Evolutionary conservation across 2,329 filamentous ascomycete genomes (phyloP).

Genomic region (Stemphylium lycopersici): DNA sequence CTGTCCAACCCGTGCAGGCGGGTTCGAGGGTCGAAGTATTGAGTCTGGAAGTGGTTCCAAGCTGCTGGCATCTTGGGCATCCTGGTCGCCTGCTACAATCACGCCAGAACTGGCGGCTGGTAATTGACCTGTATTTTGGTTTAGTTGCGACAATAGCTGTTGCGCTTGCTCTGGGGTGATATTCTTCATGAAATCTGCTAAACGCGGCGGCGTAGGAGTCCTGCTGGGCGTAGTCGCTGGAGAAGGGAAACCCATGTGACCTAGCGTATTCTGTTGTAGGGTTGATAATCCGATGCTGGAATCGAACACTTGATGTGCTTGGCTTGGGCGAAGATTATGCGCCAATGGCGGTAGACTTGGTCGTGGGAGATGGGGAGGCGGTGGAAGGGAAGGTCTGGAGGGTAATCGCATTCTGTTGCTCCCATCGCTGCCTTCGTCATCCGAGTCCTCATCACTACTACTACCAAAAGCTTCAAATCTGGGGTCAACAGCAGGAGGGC

Average conservation of each 20-base stretch:
- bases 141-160: too few species aligned
- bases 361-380: not conserved
- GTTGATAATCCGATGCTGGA: not conserved
- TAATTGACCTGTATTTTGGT: too few species aligned
- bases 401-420: not conserved
- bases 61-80: too few species aligned
- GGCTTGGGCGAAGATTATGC: not conserved
- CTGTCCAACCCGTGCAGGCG: too few species aligned
- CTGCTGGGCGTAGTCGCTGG: not conserved
- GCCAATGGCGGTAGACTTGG: conserved; percentile 1
- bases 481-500: too few species aligned
- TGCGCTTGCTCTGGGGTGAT: too few species aligned
- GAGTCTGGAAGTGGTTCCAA: too few species aligned
- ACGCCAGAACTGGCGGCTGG: too few species aligned
- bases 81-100: too few species aligned
- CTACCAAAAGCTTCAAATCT: too few species aligned
- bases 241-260: not conserved
- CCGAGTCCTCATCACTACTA: conserved; percentile 6
- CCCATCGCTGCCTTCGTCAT: conserved; percentile 3
- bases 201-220: not conserved
- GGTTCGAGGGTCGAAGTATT: too few species aligned
- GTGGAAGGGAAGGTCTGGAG: not conserved
- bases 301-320: not conserved
- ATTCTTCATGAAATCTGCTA: not conserved
- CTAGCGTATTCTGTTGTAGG: not conserved